Conservation (phyloP, 2,329 filamentous ascomycete genomes). For the Colletotrichum coccodes region DNA sequence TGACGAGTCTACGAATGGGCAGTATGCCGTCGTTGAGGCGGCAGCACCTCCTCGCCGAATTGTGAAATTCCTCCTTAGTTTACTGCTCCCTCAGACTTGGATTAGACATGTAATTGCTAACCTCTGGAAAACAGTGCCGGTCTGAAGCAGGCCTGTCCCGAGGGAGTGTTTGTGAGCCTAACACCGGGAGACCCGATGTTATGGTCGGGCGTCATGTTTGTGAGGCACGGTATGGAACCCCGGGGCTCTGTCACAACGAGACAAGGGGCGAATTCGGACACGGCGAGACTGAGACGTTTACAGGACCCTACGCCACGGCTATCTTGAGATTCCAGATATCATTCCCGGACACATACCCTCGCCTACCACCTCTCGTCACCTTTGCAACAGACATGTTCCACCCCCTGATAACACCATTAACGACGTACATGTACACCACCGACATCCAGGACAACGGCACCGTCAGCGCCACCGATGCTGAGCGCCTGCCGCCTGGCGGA, state of each 20-base stretch:
- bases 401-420: slow-evolving; percentile 89
- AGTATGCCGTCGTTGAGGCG: slow-evolving; percentile 69
- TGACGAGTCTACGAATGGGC: slow-evolving; percentile 57
- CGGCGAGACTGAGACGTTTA: slow-evolving; percentile 12
- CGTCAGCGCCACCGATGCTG: slow-evolving; percentile 84
- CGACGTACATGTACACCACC: slow-evolving; percentile 93
- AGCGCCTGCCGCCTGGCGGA: slow-evolving; percentile 85
- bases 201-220: slow-evolving; percentile 93
- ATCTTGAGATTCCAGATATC: slow-evolving; percentile 90
- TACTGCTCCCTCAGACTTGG: slow-evolving; percentile 6
- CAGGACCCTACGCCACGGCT: slow-evolving; percentile 89
- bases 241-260: background rate
- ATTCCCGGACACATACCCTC: slow-evolving; percentile 84
- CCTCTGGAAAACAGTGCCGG: slow-evolving; percentile 68
- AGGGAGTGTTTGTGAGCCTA: slow-evolving; percentile 87
- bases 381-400: slow-evolving; percentile 96
- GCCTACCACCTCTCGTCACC: slow-evolving; percentile 82
- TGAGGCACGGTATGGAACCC: slow-evolving; percentile 76
- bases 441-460: slow-evolving; percentile 79
- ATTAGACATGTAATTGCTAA: slow-evolving; percentile 36
- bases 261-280: background rate
- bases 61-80: slow-evolving; percentile 59
- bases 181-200: slow-evolving; percentile 82
- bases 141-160: slow-evolving; percentile 83
- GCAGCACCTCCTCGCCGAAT: slow-evolving; percentile 84